Percentiles rank a stretch among this genome's conserved stretches.
These are phyloP conservation scores for Eutypella sp. DNA, from an alignment of 2,329 filamentous ascomycete species.

Conservation along the genomic window DNA sequence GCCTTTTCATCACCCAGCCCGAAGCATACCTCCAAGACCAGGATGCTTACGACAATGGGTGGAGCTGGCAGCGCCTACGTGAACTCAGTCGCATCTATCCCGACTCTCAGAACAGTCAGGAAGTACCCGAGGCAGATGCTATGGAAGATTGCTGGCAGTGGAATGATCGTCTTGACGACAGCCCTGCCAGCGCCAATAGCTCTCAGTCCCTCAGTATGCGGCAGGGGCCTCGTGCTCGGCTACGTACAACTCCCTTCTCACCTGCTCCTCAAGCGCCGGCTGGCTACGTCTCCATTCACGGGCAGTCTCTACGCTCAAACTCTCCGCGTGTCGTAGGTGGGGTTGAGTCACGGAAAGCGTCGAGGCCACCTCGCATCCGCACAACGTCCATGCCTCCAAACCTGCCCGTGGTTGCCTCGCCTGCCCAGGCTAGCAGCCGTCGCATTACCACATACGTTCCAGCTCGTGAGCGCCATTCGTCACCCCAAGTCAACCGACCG, in stretches of 20 bases:
- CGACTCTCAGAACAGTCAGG: conserved; percentile 37
- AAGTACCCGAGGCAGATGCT: conserved; percentile 57
- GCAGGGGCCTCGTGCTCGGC: conserved; percentile 33
- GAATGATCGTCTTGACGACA: conserved; percentile 58
- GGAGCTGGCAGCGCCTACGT: conserved; percentile 68
- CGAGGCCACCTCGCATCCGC: conserved; percentile 44
- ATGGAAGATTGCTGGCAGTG: conserved; percentile 64
- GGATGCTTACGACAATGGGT: conserved; percentile 48
- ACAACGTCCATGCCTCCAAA: conserved; percentile 48
- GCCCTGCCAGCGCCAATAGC: conserved; percentile 36
- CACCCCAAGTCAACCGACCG: conserved; percentile 31
- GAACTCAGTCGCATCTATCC: conserved; percentile 54
- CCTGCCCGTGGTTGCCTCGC: conserved; percentile 33
- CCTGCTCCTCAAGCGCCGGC: conserved; percentile 30
- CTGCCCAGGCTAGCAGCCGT: conserved; percentile 38
- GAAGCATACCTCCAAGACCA: conserved; percentile 68
- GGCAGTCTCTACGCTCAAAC: conserved; percentile 28
- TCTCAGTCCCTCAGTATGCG: conserved; percentile 38
- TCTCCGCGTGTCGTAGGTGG: conserved; percentile 2
- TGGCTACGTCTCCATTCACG: conserved; percentile 12
- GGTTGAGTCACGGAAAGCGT: conserved; percentile 34
- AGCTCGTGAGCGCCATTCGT: conserved; percentile 32
- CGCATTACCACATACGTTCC: conserved; percentile 37
- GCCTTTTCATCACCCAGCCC: conserved; percentile 71
- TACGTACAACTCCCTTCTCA: conserved; percentile 34